Conservation (phyloP, 331 rosid genomes). For the Acacia pycnantha region DNA sequence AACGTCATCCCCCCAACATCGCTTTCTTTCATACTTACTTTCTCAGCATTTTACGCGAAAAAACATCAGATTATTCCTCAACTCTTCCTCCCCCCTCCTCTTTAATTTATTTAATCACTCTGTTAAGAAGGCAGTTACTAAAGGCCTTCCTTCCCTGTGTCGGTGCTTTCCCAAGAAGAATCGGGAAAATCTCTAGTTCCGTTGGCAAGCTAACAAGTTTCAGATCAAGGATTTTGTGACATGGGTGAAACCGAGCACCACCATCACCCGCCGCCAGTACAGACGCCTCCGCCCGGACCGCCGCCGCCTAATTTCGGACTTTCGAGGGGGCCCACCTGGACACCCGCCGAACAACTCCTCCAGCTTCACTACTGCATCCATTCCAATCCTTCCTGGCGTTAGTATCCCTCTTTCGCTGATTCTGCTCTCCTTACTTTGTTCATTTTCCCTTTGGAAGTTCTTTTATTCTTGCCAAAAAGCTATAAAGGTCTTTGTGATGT, state of each 20-base stretch:
- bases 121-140: not conserved
- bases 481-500: constrained; percentile 14
- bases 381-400: constrained; percentile 79
- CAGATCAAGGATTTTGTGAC: not conserved
- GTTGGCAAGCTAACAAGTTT: not conserved
- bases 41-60: not conserved
- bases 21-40: not conserved
- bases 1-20: constrained; percentile 26
- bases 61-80: not conserved
- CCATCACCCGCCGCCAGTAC: constrained; percentile 36
- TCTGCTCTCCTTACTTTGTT: not conserved
- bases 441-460: not conserved
- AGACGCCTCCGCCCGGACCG: constrained; percentile 19
- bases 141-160: not conserved
- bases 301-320: constrained; percentile 36
- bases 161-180: not conserved
- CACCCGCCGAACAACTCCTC: constrained; percentile 62
- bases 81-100: not conserved
- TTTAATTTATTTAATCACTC: not conserved
- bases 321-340: constrained; percentile 54
- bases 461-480: not conserved
- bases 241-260: constrained; percentile 55
- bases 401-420: constrained; percentile 37
- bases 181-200: not conserved
- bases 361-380: constrained; percentile 72